A percentile compares a stretch with the other conserved stretches of the same genome.
These are phyloP conservation scores for Gentiana dahurica DNA, from an alignment of 257 asterid genomes.

Conservation along the genomic window DNA sequence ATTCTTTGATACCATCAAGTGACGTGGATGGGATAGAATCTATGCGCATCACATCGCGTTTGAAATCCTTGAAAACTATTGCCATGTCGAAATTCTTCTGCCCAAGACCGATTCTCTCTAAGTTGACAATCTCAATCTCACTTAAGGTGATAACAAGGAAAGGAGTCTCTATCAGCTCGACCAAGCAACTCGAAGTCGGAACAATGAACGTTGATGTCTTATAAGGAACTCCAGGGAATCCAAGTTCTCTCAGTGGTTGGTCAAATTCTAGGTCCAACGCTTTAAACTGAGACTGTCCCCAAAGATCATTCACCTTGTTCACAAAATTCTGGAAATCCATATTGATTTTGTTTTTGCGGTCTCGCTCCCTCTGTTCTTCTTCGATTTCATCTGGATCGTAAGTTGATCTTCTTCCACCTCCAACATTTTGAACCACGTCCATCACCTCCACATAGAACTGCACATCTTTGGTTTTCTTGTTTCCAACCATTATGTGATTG, in stretches of 20 bases:
- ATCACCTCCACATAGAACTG: slow-evolving; percentile 73
- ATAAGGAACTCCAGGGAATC: slow-evolving; percentile 68
- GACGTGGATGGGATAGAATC: slow-evolving; percentile 67
- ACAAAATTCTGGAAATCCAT: slow-evolving; percentile 59
- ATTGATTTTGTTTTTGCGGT: slow-evolving; percentile 57
- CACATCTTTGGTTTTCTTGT: slow-evolving; percentile 61
- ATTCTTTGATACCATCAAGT: slow-evolving; percentile 62
- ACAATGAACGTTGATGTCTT: slow-evolving; percentile 63
- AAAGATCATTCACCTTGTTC: slow-evolving; percentile 54
- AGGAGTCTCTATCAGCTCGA: slow-evolving; percentile 62
- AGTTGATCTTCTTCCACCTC: slow-evolving; percentile 57
- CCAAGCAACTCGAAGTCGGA: slow-evolving; percentile 65
- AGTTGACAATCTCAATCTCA: slow-evolving; percentile 64
- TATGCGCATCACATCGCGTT: slow-evolving; percentile 63
- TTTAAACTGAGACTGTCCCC: slow-evolving; percentile 56
- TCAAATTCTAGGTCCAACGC: slow-evolving; percentile 57
- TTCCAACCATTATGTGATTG: slow-evolving; percentile 74
- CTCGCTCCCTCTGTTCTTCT: slow-evolving; percentile 78
- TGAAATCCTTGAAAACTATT: slow-evolving; percentile 77
- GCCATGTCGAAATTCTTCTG: slow-evolving; percentile 87
- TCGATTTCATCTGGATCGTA: slow-evolving; percentile 82
- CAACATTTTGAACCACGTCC: slow-evolving; percentile 64
- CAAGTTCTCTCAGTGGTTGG: slow-evolving; percentile 65
- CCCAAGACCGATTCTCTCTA: slow-evolving; percentile 78
- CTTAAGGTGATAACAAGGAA: slow-evolving; percentile 50